These are phyloP conservation scores for Favolaschia claudopus DNA, from an alignment of 768 basidiomycete species.

Conservation along the genomic window DNA sequence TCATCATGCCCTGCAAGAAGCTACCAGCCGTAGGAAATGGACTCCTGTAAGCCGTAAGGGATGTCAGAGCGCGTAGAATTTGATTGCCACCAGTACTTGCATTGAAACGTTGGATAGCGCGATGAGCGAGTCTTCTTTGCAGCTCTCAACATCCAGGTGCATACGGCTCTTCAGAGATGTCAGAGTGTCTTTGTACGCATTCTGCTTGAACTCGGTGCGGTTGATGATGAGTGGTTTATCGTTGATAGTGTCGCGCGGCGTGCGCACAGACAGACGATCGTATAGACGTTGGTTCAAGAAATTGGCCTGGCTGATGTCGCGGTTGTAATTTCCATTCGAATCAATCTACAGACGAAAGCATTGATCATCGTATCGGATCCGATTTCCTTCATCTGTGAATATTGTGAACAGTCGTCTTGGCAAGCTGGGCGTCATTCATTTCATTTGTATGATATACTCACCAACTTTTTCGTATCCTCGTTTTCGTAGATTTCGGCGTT, in stretches of 20 bases:
- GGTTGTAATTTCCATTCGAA: constrained; percentile 40
- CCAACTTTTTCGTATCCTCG: too few species aligned
- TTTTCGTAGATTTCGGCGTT: too few species aligned
- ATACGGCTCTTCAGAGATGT: constrained; percentile 45
- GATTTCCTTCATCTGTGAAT: constrained; percentile 32
- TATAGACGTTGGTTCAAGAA: constrained; percentile 47
- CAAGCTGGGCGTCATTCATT: constrained; percentile 39
- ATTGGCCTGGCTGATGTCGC: constrained; percentile 50
- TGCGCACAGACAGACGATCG: constrained; percentile 45
- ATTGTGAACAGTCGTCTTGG: constrained; percentile 30
- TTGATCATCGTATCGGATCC: constrained; percentile 55
- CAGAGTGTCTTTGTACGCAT: constrained; percentile 41
- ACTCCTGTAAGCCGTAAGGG: too few species aligned
- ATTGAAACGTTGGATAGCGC: constrained; percentile 47
- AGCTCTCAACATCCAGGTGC: constrained; percentile 31
- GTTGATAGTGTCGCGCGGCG: constrained; percentile 24
- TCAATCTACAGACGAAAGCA: constrained; percentile 52
- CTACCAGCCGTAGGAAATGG: constrained; percentile 44
- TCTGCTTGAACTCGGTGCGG: constrained; percentile 39
- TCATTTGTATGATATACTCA: constrained; percentile 37
- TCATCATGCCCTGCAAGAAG: constrained; percentile 38
- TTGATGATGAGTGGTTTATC: constrained; percentile 36
- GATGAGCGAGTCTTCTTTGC: constrained; percentile 43
- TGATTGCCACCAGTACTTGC: too few species aligned
- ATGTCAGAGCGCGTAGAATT: too few species aligned